Conservation (phyloP, 306 rosid species). For the Fragaria iinumae region DNA sequence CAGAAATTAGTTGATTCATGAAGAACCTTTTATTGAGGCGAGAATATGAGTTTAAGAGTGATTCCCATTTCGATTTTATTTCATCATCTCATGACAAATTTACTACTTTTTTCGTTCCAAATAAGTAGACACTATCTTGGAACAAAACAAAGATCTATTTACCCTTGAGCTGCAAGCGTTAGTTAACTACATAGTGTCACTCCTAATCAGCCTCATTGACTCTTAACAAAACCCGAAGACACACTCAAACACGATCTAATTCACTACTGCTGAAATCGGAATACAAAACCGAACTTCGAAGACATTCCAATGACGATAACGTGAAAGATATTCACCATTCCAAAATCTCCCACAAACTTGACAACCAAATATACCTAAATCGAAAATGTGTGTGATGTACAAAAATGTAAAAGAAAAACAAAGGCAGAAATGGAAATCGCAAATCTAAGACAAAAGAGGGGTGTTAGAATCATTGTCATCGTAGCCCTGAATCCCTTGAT, state of each 20-base stretch:
- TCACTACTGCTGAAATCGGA: not conserved
- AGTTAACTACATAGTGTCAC: no score
- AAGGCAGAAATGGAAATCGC: not conserved
- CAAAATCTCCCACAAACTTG: not conserved
- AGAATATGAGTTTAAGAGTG: no score
- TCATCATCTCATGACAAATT: no score
- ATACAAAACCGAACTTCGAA: not conserved
- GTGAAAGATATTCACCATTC: not conserved
- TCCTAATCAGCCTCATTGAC: no score
- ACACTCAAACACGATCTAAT: not conserved
- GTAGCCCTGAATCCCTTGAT: not conserved
- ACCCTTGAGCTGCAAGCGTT: no score
- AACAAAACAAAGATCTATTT: no score
- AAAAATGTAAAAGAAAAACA: not conserved
- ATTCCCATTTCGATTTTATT: no score
- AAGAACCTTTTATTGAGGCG: no score
- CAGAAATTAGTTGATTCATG: no score
- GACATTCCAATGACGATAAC: not conserved
- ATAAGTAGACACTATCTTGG: no score
- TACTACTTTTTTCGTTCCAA: no score
- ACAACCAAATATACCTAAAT: not conserved
- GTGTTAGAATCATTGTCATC: not conserved
- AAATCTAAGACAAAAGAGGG: constrained; percentile 20
- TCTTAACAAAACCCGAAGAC: not conserved
- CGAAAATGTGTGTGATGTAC: not conserved